Base-by-base conservation (phyloP, 2,329 filamentous ascomycete genomes). In the Microdochium trichocladiopsis region DNA sequence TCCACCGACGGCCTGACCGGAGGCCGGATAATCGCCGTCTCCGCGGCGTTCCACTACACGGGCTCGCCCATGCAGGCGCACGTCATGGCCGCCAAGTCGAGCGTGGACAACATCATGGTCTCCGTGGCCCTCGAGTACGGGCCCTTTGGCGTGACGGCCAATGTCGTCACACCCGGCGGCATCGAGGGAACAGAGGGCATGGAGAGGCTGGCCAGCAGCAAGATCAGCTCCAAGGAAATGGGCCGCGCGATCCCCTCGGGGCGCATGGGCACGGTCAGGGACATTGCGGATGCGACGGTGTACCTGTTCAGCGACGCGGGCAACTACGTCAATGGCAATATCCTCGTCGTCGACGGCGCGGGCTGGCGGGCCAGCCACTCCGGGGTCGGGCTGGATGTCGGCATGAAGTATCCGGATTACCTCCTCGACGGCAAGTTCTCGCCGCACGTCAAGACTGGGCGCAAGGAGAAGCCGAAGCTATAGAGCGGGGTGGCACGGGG, bases 261-360 rank as follows among this genome's bases (percentile, higher is more conserved):
- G 1, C 78, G 92, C 52, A 83, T 84, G 68, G 94, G 93, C 6
- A 81, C 81, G 1, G 83, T 95, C 24, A 87, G 87, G 58, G 93
- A 99, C 64, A 91, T 99, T 62, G 88, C 91, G 0, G 93, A 99
- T 69, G 89, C 93, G 1, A 96, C 93, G 0, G 82, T 97, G 0
- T 99, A 85, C 62, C 68, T 97, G 52, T 94, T 96, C 65, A 88
- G 87, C 47, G 88, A 95, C 47, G 84, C 90, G 1, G 93, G 86
- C 1, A 90, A 86, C 65, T 96, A 88, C 67, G 83, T 97, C 48
- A 96, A 88, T 59, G 94, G 91, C 1, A 85, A 90, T 58, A 81
- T 83, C 2, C 36, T 96, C 33, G 88, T 95, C 28, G 88, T 89
- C 58, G 83, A 88, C 60, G 83, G 83, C 25, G 79, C 71, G 1